These are phyloP conservation scores for Blastomyces percursus DNA, from an alignment of 2,329 filamentous ascomycete species.

Conservation along the genomic window DNA sequence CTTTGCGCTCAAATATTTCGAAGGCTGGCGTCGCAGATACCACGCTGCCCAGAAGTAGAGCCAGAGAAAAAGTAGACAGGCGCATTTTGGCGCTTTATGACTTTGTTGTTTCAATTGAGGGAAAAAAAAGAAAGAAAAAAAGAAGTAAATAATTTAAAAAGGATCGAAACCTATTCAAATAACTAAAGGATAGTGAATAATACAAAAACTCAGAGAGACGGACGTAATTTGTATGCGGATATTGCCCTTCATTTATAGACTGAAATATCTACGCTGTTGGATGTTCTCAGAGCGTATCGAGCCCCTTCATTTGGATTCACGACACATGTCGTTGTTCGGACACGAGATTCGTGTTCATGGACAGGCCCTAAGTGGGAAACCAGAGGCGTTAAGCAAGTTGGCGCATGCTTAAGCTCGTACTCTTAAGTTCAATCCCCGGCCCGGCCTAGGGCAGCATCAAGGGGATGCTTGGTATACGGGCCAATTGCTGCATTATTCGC, in stretches of 20 bases:
- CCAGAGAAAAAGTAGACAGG: not conserved
- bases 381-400: not conserved
- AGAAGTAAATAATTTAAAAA: not conserved
- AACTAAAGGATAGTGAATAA: not conserved
- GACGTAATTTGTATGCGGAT: not conserved
- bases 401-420: not conserved
- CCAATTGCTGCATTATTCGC: not conserved
- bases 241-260: not conserved
- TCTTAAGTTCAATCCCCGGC: not conserved
- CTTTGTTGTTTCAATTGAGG: not conserved
- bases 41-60: not conserved
- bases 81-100: not conserved
- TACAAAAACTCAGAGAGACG: not conserved
- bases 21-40: conserved; percentile 4
- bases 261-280: not conserved
- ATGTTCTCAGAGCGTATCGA: not conserved
- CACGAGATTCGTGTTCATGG: not conserved
- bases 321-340: not conserved
- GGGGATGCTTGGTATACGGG: not conserved
- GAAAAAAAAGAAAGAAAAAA: not conserved
- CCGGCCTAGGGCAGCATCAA: not conserved
- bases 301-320: not conserved
- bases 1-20: conserved; percentile 2
- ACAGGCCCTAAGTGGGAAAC: not conserved
- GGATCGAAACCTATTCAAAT: not conserved